These are phyloP conservation scores for Saturnispora serradocipensis DNA, from an alignment of 805 yeast genomes.

Conservation along the genomic window DNA sequence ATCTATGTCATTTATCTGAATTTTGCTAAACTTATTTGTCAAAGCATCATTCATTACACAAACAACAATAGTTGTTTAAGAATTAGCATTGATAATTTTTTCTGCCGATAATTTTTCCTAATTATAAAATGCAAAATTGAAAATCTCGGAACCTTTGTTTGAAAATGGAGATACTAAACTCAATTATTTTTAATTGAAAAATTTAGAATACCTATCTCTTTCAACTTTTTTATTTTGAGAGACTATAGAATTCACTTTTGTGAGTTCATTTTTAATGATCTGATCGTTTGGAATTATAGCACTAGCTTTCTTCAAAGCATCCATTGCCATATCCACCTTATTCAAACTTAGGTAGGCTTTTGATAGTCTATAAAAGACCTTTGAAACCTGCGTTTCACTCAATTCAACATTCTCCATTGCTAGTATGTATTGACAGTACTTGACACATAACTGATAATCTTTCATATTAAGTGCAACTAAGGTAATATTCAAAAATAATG, in stretches of 20 bases:
- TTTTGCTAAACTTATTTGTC: neutral
- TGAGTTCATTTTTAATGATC: slow-evolving; percentile 37
- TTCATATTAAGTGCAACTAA: slow-evolving; percentile 42
- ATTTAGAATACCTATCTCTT: slow-evolving; percentile 50
- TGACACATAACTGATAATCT: slow-evolving; percentile 40
- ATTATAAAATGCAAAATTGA: neutral
- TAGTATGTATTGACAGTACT: slow-evolving; percentile 46
- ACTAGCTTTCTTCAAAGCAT: slow-evolving; percentile 37
- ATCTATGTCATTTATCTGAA: neutral
- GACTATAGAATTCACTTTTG: slow-evolving; percentile 31
- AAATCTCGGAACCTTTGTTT: neutral
- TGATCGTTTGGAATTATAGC: slow-evolving; percentile 38
- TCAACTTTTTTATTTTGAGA: slow-evolving; percentile 40
- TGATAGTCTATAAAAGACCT: slow-evolving; percentile 24
- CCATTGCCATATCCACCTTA: slow-evolving; percentile 41
- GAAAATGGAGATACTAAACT: neutral
- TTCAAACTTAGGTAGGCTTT: slow-evolving; percentile 31
- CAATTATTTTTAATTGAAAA: slow-evolving; percentile 32
- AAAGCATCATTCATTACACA: neutral
- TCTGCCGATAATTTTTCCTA: neutral
- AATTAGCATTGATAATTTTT: neutral
- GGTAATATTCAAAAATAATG: slow-evolving; percentile 48
- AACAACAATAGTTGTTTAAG: neutral
- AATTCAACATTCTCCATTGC: slow-evolving; percentile 34
- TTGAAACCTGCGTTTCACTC: slow-evolving; percentile 20